phyloP scores from a whole-genome alignment of 768 basidiomycete genomes.

The Filobasidium wieringae region DNA sequence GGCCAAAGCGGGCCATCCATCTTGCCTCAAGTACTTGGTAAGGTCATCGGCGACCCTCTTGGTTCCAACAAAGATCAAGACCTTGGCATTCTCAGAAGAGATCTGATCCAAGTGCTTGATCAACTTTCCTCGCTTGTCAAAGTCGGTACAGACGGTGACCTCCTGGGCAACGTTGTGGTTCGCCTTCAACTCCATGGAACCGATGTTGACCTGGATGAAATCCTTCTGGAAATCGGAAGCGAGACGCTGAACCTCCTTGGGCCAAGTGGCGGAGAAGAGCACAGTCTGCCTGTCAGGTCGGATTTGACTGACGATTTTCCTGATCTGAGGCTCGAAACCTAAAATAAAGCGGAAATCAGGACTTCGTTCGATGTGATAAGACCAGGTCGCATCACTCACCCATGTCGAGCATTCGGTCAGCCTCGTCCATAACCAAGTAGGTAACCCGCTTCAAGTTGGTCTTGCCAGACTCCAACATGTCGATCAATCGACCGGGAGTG shows the following conservation, averaged over 20 bases:
- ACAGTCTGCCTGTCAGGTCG: slow-evolving; percentile 96
- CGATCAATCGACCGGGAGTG: slow-evolving; percentile 98
- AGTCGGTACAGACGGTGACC: slow-evolving; percentile 92
- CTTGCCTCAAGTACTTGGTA: slow-evolving; percentile 82
- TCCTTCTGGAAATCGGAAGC: slow-evolving; percentile 95
- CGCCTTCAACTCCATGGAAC: slow-evolving; percentile 94
- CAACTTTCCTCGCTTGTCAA: slow-evolving; percentile 90
- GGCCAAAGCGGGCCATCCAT: slow-evolving; percentile 98
- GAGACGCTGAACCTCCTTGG: slow-evolving; percentile 96
- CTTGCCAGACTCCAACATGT: slow-evolving; percentile 94
- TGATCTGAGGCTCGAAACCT: slow-evolving; percentile 95
- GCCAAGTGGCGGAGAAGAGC: slow-evolving; percentile 99
- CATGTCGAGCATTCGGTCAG: slow-evolving; percentile 99
- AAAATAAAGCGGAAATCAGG: neutral
- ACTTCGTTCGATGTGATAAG: neutral
- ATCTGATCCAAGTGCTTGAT: slow-evolving; percentile 96
- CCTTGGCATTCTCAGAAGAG: slow-evolving; percentile 92
- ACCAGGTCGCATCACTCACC: slow-evolving; percentile 32
- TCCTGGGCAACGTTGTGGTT: slow-evolving; percentile 96
- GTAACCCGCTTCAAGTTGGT: slow-evolving; percentile 93
- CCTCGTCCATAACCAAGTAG: slow-evolving; percentile 98
- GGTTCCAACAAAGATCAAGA: slow-evolving; percentile 94
- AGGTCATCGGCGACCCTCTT: slow-evolving; percentile 97
- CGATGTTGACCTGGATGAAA: slow-evolving; percentile 97
- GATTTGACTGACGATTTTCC: slow-evolving; percentile 94